Evolutionary conservation across 768 basidiomycete species (phyloP).

Genomic region (Lactifluus rugatus): DNA sequence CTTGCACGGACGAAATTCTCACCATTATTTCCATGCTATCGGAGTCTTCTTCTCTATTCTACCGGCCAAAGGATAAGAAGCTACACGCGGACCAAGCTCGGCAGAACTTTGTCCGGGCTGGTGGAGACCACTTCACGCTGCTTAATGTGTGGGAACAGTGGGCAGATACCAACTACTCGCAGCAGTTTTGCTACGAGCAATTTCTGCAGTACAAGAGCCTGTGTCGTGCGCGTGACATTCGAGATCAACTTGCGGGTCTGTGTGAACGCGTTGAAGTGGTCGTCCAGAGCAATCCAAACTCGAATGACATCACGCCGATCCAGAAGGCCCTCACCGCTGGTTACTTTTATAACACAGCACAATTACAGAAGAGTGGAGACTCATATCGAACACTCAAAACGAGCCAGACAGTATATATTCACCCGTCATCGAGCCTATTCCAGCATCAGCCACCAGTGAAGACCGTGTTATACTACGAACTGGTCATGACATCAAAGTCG

Average conservation of each 20-base stretch:
- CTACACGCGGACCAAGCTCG: constrained; percentile 95
- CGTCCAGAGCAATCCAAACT: constrained; percentile 77
- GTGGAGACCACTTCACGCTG: constrained; percentile 96
- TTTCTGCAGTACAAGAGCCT: constrained; percentile 93
- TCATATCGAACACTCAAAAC: constrained; percentile 96
- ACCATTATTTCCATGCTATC: constrained; percentile 97
- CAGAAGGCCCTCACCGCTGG: constrained; percentile 95
- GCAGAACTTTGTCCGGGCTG: constrained; percentile 90
- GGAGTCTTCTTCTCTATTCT: constrained; percentile 91
- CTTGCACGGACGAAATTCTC: constrained; percentile 93
- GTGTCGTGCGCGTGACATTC: constrained; percentile 89
- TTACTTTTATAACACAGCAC: constrained; percentile 94
- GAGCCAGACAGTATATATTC: constrained; percentile 92
- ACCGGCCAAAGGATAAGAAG: constrained; percentile 97
- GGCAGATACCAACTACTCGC: constrained; percentile 95
- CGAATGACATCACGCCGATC: constrained; percentile 84
- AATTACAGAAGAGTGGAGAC: constrained; percentile 91
- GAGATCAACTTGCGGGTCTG: constrained; percentile 87
- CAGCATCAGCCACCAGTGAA: constrained; percentile 91
- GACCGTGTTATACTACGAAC: constrained; percentile 88
- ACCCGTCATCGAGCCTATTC: constrained; percentile 92
- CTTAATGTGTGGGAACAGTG: constrained; percentile 99
- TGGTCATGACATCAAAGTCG: constrained; percentile 96
- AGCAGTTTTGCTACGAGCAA: constrained; percentile 94
- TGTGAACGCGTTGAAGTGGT: constrained; percentile 97